Conservation (phyloP, 2,329 filamentous ascomycete genomes). For the Pezicula carpinea region DNA sequence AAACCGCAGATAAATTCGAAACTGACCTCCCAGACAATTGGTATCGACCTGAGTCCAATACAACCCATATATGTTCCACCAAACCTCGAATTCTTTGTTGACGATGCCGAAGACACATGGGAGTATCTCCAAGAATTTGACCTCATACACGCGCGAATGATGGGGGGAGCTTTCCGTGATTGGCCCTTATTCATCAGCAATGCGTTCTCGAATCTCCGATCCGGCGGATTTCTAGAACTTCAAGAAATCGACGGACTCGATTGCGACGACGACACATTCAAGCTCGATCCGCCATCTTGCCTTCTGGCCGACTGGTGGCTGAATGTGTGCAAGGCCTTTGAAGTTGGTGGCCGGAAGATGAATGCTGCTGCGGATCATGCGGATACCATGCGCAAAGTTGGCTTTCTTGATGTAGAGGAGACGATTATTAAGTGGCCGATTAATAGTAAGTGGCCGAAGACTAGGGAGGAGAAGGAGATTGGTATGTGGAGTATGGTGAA, state of each 20-base stretch:
- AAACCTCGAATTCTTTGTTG: constrained; percentile 66
- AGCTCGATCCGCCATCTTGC: constrained; percentile 29
- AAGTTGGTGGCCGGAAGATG: constrained; percentile 38
- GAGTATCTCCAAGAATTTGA: constrained; percentile 42
- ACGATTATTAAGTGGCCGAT: constrained; percentile 43
- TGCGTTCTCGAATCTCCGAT: constrained; percentile 1
- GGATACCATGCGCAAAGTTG: constrained; percentile 39
- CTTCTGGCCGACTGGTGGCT: constrained; percentile 39
- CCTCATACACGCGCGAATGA: constrained; percentile 50
- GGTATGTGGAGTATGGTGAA: constrained; percentile 16
- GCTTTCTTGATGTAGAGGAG: constrained; percentile 44
- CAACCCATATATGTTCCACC: constrained; percentile 51
- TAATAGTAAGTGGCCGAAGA: constrained; percentile 43
- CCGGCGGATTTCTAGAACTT: constrained; percentile 25
- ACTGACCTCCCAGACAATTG: constrained; percentile 29
- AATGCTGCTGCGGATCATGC: constrained; percentile 34
- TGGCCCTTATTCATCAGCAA: constrained; percentile 34
- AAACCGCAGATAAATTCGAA: constrained; percentile 22
- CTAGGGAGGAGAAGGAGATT: constrained; percentile 28
- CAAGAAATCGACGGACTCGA: constrained; percentile 39
- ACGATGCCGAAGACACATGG: constrained; percentile 29
- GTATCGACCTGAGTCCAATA: constrained; percentile 36
- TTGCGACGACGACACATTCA: constrained; percentile 32
- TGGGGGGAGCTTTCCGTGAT: constrained; percentile 50
- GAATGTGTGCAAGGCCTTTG: constrained; percentile 37